Percentiles rank a stretch among this genome's conserved stretches.
Conservation (phyloP, 2,329 filamentous ascomycete species). For the Apiospora marii region DNA sequence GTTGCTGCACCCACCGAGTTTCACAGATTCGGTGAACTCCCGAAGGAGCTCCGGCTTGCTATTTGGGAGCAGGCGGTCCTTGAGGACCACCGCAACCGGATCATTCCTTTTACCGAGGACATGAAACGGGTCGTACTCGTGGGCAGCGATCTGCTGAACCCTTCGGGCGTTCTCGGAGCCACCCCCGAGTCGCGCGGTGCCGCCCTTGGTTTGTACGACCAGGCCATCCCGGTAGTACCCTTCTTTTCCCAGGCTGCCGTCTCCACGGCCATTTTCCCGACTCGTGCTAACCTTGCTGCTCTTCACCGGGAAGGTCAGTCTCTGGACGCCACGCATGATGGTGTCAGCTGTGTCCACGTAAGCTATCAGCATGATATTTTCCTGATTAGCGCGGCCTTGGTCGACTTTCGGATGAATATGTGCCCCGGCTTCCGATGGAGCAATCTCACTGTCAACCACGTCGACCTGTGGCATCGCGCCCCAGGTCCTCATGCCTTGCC, state of each 20-base stretch:
- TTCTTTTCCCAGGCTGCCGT: neutral
- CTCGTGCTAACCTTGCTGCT: too few species aligned
- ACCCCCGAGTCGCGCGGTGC: neutral
- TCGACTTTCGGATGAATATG: too few species aligned
- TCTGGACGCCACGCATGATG: too few species aligned
- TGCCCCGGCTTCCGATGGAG: too few species aligned
- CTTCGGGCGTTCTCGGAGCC: neutral
- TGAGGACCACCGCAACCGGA: neutral
- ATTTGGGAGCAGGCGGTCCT: neutral
- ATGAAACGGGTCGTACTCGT: neutral
- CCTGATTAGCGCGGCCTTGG: too few species aligned
- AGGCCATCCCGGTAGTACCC: neutral
- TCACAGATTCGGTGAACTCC: neutral
- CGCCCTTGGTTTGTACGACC: neutral
- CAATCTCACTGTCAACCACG: too few species aligned
- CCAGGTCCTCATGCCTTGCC: neutral
- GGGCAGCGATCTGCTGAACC: neutral
- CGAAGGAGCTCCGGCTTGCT: neutral
- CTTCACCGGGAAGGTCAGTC: too few species aligned
- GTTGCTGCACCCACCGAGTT: neutral
- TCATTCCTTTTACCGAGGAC: neutral
- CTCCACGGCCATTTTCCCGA: too few species aligned
- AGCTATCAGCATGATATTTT: too few species aligned
- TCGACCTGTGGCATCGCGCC: rapidly evolving
- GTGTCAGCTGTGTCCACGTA: too few species aligned